phyloP scores from a whole-genome alignment of 1,284 basidiomycete genomes.

The Sanghuangporus weigelae region DNA sequence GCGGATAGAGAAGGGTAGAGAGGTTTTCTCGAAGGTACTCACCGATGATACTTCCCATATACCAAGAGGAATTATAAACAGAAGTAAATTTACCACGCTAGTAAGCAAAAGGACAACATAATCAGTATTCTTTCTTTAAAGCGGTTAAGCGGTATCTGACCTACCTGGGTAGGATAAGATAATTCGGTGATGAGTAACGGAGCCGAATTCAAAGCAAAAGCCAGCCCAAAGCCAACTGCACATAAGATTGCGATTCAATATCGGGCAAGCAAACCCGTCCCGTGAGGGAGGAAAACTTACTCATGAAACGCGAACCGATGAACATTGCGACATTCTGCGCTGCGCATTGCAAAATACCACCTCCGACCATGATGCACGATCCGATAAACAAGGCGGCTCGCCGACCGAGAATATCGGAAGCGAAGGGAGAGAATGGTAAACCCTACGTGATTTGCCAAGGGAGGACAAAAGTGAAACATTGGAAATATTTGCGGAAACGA shows the following conservation, averaged over 20 bases:
- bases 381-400: conserved; percentile 53
- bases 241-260: neutral
- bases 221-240: conserved; percentile 59
- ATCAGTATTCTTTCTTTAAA: neutral
- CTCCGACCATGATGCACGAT: conserved; percentile 53
- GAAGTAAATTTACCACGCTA: conserved; percentile 61
- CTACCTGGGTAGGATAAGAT: conserved; percentile 64
- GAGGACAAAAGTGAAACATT: neutral
- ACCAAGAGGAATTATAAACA: conserved; percentile 75
- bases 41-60: conserved; percentile 66
- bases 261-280: neutral
- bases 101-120: neutral
- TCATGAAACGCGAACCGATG: conserved; percentile 50
- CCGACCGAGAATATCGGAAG: conserved; percentile 54
- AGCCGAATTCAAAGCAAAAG: conserved; percentile 55
- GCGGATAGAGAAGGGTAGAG: too few species aligned
- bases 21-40: conserved; percentile 20
- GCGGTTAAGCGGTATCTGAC: conserved; percentile 9
- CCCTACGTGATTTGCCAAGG: conserved; percentile 31
- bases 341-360: conserved; percentile 50
- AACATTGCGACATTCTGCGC: conserved; percentile 47
- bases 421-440: conserved; percentile 52
- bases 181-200: conserved; percentile 66
- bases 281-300: conserved; percentile 29
- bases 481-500: neutral